These are phyloP conservation scores for Botrytis byssoidea DNA, from an alignment of 2,329 filamentous ascomycete genomes.

Conservation along the genomic window DNA sequence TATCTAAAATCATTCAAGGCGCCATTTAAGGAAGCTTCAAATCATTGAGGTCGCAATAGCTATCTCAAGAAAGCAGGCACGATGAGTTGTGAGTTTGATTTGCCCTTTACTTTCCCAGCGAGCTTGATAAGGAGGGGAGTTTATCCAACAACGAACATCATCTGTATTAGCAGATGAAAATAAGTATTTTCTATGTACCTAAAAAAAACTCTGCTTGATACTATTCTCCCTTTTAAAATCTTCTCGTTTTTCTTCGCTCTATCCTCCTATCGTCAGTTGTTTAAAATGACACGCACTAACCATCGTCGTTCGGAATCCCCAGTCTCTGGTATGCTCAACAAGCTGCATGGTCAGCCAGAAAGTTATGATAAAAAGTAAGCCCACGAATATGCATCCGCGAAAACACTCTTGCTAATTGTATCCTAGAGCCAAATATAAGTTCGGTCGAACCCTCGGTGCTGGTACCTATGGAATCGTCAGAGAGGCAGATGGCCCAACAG, in stretches of 20 bases:
- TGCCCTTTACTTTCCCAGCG: conserved; percentile 20
- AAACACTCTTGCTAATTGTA: conserved; percentile 25
- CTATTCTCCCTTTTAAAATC: background rate
- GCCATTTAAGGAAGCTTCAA: background rate
- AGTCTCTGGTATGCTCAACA: conserved; percentile 91
- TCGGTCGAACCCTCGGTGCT: conserved; percentile 90
- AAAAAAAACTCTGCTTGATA: background rate
- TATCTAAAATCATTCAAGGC: background rate
- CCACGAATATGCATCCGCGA: conserved; percentile 1
- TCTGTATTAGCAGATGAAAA: conserved; percentile 9
- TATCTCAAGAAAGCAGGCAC: conserved; percentile 29
- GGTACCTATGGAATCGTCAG: conserved; percentile 98
- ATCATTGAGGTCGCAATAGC: conserved; percentile 21
- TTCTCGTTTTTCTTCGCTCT: background rate
- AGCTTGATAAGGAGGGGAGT: conserved; percentile 12
- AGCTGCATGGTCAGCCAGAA: conserved; percentile 93
- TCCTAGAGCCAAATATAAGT: conserved; percentile 76
- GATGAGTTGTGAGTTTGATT: conserved; percentile 39
- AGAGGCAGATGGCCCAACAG: conserved; percentile 80
- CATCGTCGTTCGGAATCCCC: conserved; percentile 21
- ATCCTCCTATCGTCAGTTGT: conserved; percentile 17
- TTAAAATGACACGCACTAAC: conserved; percentile 20
- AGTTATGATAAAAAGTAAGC: conserved; percentile 97
- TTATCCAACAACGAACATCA: background rate
- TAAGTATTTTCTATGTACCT: conserved; percentile 5